phyloP scores from a whole-genome alignment of 768 basidiomycete genomes.

The Tulasnella sp. region DNA sequence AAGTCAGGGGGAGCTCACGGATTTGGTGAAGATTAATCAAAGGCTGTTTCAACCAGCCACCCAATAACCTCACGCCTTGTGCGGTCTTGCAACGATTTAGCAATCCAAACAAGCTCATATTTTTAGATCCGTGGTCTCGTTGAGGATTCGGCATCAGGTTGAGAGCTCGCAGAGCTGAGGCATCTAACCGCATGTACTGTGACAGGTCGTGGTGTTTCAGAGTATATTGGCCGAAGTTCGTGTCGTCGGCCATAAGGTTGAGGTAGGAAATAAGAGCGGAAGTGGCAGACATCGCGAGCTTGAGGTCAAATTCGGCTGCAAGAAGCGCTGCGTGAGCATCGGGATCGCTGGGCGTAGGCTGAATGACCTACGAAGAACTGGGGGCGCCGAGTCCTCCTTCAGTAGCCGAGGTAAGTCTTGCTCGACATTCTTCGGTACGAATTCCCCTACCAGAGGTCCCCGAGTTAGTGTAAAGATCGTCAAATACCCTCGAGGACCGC shows the following conservation, averaged over 20 bases:
- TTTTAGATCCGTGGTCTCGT: slow-evolving; percentile 49
- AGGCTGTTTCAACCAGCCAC: slow-evolving; percentile 93
- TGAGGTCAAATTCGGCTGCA: slow-evolving; percentile 68
- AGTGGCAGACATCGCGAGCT: slow-evolving; percentile 69
- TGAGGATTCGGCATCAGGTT: slow-evolving; percentile 58
- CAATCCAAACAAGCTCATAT: slow-evolving; percentile 79
- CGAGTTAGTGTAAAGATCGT: neutral
- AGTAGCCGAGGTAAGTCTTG: slow-evolving; percentile 73
- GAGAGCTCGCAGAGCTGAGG: slow-evolving; percentile 84
- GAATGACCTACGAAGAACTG: slow-evolving; percentile 20
- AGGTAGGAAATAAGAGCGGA: slow-evolving; percentile 79
- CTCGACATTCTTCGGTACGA: slow-evolving; percentile 65
- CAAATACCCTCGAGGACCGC: slow-evolving; percentile 26
- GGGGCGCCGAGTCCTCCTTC: slow-evolving; percentile 36
- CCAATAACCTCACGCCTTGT: slow-evolving; percentile 81
- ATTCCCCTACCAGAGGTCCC: slow-evolving; percentile 54
- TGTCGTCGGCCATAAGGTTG: slow-evolving; percentile 62
- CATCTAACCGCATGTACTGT: slow-evolving; percentile 93
- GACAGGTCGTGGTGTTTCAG: slow-evolving; percentile 83
- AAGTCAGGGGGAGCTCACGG: slow-evolving; percentile 41
- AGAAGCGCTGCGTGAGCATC: neutral
- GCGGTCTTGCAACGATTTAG: slow-evolving; percentile 95
- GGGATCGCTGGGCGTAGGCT: neutral
- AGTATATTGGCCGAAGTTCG: slow-evolving; percentile 72
- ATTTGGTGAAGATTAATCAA: slow-evolving; percentile 91